These are phyloP conservation scores for Striga asiatica DNA, from an alignment of 257 asterid genomes.

Conservation along the genomic window DNA sequence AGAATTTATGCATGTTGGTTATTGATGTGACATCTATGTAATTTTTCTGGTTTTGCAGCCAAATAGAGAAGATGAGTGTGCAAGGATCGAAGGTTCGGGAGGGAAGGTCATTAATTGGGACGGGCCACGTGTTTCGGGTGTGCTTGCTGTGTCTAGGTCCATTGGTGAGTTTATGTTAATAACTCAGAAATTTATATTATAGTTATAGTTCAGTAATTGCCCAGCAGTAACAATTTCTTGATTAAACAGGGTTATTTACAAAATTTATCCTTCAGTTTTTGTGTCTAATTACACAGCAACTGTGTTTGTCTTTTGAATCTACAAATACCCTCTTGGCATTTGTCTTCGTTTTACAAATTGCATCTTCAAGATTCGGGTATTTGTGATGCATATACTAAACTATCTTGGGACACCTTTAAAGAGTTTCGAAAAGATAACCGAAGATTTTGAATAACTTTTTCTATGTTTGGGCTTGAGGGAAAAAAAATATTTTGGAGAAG, in stretches of 20 bases:
- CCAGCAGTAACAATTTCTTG: too few relatives aligned
- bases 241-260: not conserved
- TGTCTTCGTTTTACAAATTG: not conserved
- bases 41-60: conserved; percentile 22
- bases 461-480: too few relatives aligned
- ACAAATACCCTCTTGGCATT: not conserved
- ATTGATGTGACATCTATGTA: not conserved
- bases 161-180: conserved; percentile 25
- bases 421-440: too few relatives aligned
- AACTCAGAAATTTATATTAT: not conserved
- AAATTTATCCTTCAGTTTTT: too few relatives aligned
- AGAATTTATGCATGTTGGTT: not conserved
- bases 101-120: conserved; percentile 45
- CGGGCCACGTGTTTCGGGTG: conserved; percentile 38
- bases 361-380: too few relatives aligned
- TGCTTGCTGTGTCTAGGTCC: conserved; percentile 43
- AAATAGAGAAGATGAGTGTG: conserved; percentile 38
- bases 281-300: not conserved
- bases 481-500: too few relatives aligned
- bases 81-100: conserved; percentile 38
- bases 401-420: too few relatives aligned
- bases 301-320: not conserved
- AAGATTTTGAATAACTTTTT: too few relatives aligned
- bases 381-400: too few relatives aligned
- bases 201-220: too few relatives aligned